phyloP scores from a whole-genome alignment of 805 yeast species.

The Ogataea ganodermae region DNA sequence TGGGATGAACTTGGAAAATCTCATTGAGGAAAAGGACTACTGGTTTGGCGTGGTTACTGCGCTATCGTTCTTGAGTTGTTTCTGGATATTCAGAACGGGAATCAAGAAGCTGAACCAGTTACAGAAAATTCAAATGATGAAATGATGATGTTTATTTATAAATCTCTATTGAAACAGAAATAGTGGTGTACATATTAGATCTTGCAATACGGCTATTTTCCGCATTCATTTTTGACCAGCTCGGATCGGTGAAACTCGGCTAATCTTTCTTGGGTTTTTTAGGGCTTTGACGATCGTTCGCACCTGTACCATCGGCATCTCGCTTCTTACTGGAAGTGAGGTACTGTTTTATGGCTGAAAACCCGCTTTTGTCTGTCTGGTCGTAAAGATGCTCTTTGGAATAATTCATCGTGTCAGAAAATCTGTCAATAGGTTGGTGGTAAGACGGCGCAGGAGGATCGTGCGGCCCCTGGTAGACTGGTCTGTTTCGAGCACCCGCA shows the following conservation, averaged over 20 bases:
- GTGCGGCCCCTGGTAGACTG: neutral
- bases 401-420: constrained; percentile 5
- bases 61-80: constrained; percentile 42
- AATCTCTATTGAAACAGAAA: neutral
- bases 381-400: constrained; percentile 14
- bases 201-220: no score
- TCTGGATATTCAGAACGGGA: constrained; percentile 53
- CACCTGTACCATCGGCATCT: constrained; percentile 10
- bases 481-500: neutral
- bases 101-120: constrained; percentile 60
- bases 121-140: constrained; percentile 58
- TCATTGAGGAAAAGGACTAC: constrained; percentile 75
- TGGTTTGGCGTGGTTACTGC: constrained; percentile 62
- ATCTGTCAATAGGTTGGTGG: neutral
- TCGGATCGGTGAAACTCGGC: neutral
- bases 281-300: neutral
- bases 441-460: neutral
- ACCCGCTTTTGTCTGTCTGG: constrained; percentile 19
- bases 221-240: no score
- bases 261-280: constrained; percentile 16
- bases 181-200: neutral
- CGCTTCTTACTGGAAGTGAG: constrained; percentile 19
- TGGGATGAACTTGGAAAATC: constrained; percentile 95
- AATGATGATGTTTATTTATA: constrained; percentile 5
- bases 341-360: constrained; percentile 22